Base-by-base conservation (phyloP, 306 rosid species). In the Neltuma alba region DNA sequence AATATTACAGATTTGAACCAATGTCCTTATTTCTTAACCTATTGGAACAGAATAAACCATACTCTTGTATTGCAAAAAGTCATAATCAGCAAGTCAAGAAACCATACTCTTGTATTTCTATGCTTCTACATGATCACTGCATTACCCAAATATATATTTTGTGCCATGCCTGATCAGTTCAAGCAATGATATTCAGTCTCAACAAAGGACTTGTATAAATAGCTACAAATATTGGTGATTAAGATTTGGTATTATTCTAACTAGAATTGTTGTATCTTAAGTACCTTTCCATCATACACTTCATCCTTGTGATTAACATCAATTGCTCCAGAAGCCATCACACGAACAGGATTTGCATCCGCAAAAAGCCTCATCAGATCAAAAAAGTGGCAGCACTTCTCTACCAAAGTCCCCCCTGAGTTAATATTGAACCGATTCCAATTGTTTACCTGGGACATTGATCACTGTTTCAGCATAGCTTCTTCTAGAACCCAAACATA, bases 371-470 rank as follows among this genome's bases (percentile, higher is more conserved):
- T 91, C 99, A 94, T 94, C 85, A 94, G 82, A 91, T 94, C 99
- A 68, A 94, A 94, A 89, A 94, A 94, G 86, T 94, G 99, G 81
- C 99, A 94, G 88, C 99, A 94, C 85, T 94, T 94, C 85, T 94
- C 99, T 60, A 94, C 97, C 75, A 94, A 86, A 74, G 99, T 94
- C 10, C 99, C 99, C 31, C 99, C 99, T 0, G 97, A 81, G 87
- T 94, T 94, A 33, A 81, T 58, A 74, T 94, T 94, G 89, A 94
- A 94, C 78, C 99, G 95, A 44, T 94, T 94, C 99, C 99, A 94
- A 81, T 94, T 88, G 89, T 94, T 89, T 77, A 94, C 99, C 99
- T 94, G 74, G 72, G 31, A 76, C 42, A 79, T 80, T 21, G 76
- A 78, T 36, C 76, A 76, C 21, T 83, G 25, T 47, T 58, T 83